Conservation (phyloP, 768 basidiomycete species). For the Pleurotus citrinopileatus region DNA sequence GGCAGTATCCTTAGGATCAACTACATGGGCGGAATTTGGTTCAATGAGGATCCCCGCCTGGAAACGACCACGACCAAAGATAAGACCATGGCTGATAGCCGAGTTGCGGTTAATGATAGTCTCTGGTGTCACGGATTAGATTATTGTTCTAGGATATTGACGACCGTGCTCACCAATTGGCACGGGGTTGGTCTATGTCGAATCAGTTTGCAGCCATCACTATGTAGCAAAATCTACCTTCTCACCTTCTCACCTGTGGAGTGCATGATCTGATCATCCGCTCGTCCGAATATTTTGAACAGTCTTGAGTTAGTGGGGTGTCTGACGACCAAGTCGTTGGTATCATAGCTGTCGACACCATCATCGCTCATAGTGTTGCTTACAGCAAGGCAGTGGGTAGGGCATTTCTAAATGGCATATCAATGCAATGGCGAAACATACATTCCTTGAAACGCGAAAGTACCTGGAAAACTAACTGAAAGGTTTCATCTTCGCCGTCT, state of each 20-base stretch:
- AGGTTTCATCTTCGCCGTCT: constrained; percentile 11
- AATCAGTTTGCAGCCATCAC: background rate
- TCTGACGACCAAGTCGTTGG: constrained; percentile 35
- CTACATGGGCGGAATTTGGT: constrained; percentile 23
- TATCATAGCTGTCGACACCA: constrained; percentile 30
- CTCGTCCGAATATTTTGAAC: constrained; percentile 38
- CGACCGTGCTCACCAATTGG: constrained; percentile 26
- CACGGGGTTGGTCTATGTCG: constrained; percentile 32
- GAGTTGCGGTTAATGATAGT: constrained; percentile 31
- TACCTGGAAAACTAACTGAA: constrained; percentile 12
- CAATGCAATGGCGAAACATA: background rate
- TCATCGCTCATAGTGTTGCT: constrained; percentile 28
- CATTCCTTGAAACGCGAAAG: no score
- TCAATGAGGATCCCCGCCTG: constrained; percentile 39
- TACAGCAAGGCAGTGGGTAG: constrained; percentile 21
- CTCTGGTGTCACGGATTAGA: constrained; percentile 13
- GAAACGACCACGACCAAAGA: constrained; percentile 39
- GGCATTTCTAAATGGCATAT: constrained; percentile 7
- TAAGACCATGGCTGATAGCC: constrained; percentile 26
- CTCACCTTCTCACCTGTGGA: constrained; percentile 38
- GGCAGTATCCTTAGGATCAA: constrained; percentile 27
- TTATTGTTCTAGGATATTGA: background rate
- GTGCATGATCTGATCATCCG: constrained; percentile 44
- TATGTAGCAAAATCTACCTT: background rate
- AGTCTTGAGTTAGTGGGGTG: constrained; percentile 35